phyloP scores from a whole-genome alignment of 2,329 filamentous ascomycete species.

The Fusarium nelsonii region DNA sequence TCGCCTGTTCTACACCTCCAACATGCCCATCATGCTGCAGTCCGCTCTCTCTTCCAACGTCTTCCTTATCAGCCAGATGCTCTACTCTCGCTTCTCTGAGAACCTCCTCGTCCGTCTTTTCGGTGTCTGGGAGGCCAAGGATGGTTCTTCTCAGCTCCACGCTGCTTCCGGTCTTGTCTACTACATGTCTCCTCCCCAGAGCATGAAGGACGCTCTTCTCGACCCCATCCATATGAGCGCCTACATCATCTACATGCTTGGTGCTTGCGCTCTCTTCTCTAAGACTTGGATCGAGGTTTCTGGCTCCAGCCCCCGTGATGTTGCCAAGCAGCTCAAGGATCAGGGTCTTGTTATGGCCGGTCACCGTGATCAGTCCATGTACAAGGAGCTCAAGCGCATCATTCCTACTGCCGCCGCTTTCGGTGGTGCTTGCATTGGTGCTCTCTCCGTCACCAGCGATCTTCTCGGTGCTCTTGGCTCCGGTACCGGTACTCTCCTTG shows the following conservation, averaged over 20 bases:
- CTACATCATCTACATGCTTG: constrained; percentile 98
- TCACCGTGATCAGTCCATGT: constrained; percentile 99
- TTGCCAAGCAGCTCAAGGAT: constrained; percentile 99
- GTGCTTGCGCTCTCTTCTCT: constrained; percentile 97
- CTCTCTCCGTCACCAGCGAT: constrained; percentile 93
- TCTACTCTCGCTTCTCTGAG: constrained; percentile 98
- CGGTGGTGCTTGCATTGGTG: constrained; percentile 98
- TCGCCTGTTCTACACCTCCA: constrained; percentile 99
- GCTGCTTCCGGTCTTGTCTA: constrained; percentile 95
- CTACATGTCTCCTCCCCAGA: constrained; percentile 99
- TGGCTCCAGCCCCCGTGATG: constrained; percentile 95
- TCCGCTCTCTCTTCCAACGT: constrained; percentile 98
- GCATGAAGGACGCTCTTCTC: constrained; percentile 95
- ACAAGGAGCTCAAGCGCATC: constrained; percentile 99
- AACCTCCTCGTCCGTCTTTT: constrained; percentile 98
- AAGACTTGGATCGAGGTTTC: constrained; percentile 99
- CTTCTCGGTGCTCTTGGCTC: constrained; percentile 95
- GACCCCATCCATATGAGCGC: constrained; percentile 97
- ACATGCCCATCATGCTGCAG: constrained; percentile 99
- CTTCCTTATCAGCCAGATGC: constrained; percentile 99
- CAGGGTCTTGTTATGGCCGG: constrained; percentile 99
- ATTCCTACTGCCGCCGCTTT: constrained; percentile 98
- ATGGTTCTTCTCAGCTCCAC: constrained; percentile 94
- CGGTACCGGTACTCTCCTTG: constrained; percentile 96
- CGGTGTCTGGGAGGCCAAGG: constrained; percentile 97